Evolutionary conservation across 805 yeast species (phyloP).

Genomic region (Hanseniaspora valbyensis): DNA sequence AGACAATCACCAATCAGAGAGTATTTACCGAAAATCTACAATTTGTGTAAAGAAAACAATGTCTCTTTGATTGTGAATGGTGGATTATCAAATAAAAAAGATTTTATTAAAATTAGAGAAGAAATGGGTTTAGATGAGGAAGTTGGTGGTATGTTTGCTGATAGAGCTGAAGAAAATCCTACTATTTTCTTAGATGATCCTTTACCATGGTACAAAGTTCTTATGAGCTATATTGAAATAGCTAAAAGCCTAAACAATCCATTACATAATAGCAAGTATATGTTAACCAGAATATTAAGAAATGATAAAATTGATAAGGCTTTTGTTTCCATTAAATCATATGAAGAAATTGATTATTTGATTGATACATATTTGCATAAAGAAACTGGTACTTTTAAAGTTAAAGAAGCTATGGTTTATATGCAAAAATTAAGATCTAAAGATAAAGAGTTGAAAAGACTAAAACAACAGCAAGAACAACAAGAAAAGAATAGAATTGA

Average conservation of each 20-base stretch:
- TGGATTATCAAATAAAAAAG: constrained; percentile 45
- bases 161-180: constrained; percentile 79
- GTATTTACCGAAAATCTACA: constrained; percentile 50
- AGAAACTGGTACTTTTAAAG: constrained; percentile 20
- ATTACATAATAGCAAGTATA: constrained; percentile 67
- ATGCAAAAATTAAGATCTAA: constrained; percentile 18
- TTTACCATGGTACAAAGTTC: constrained; percentile 43
- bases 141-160: constrained; percentile 91
- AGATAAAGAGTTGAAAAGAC: constrained; percentile 12
- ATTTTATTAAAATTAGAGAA: constrained; percentile 41
- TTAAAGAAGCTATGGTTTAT: constrained; percentile 20
- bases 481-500: constrained; percentile 8
- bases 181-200: constrained; percentile 48
- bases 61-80: constrained; percentile 80
- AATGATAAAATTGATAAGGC: constrained; percentile 48
- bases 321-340: constrained; percentile 45
- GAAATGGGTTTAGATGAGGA: constrained; percentile 39
- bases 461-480: constrained; percentile 10
- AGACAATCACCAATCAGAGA: constrained; percentile 70
- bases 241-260: constrained; percentile 51
- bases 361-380: constrained; percentile 17
- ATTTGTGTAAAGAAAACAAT: constrained; percentile 47
- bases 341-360: constrained; percentile 35
- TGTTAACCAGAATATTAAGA: constrained; percentile 65
- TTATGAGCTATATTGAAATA: constrained; percentile 44